These are phyloP conservation scores for Magnolia kwangsiensis DNA, from an alignment of 164 flowering plant genomes.

Conservation along the genomic window DNA sequence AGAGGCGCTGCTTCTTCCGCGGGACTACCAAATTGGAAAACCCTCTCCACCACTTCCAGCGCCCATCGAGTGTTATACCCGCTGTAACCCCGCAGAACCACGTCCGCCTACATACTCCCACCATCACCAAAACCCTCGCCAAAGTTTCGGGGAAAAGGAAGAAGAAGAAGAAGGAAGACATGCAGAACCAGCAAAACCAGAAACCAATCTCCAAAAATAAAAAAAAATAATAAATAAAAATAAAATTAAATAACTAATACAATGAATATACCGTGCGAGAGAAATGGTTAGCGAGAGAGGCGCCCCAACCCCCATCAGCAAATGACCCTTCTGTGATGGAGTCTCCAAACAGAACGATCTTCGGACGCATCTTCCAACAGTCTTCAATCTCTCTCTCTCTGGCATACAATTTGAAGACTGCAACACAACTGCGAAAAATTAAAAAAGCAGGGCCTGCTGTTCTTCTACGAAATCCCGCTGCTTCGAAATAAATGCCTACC, in stretches of 20 bases:
- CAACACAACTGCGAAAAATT: background rate
- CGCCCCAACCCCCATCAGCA: constrained; percentile 68
- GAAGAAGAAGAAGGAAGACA: background rate
- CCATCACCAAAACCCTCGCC: background rate
- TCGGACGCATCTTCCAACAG: constrained; percentile 50
- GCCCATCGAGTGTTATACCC: constrained; percentile 93
- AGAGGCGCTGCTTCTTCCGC: constrained; percentile 30
- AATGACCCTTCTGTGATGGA: constrained; percentile 84
- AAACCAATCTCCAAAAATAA: background rate
- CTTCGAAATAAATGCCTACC: background rate
- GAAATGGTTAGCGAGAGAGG: constrained; percentile 63
- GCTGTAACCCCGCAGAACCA: constrained; percentile 76
- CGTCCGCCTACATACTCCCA: constrained; percentile 44
- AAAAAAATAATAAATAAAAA: background rate
- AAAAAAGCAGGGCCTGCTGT: background rate
- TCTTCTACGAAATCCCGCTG: background rate
- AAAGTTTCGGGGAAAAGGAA: too few relatives aligned
- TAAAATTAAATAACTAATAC: too few relatives aligned
- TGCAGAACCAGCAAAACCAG: background rate
- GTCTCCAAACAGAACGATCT: constrained; percentile 77
- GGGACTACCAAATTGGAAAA: constrained; percentile 26
- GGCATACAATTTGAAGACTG: too few relatives aligned
- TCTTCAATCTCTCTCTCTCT: background rate
- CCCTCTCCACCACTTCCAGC: constrained; percentile 39
- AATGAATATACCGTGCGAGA: constrained; percentile 46